Evolutionary conservation across 1,284 basidiomycete genomes (phyloP).

Genomic region (Serendipita sp.): DNA sequence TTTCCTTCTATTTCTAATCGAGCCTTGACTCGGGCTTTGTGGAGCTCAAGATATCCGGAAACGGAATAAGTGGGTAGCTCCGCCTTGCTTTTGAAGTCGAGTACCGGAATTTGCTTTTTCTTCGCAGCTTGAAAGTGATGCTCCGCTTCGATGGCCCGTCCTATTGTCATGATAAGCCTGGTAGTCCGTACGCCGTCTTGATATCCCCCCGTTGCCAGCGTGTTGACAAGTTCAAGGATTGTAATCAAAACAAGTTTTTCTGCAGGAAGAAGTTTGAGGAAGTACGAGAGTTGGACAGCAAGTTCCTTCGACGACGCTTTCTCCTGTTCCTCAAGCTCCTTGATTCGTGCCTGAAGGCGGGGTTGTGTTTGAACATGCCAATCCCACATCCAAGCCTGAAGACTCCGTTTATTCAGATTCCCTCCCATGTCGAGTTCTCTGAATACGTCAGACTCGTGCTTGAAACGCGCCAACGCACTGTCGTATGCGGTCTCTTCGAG

Average conservation of each 20-base stretch:
- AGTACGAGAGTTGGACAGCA: constrained; percentile 33
- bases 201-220: constrained; percentile 66
- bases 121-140: constrained; percentile 75
- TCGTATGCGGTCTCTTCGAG: constrained; percentile 78
- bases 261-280: constrained; percentile 61
- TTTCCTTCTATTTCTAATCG: constrained; percentile 49
- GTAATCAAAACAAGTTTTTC: constrained; percentile 79
- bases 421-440: constrained; percentile 41
- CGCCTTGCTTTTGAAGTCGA: constrained; percentile 20
- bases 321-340: constrained; percentile 32
- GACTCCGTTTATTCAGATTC: constrained; percentile 36
- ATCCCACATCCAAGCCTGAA: constrained; percentile 76
- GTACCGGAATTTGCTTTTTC: constrained; percentile 41
- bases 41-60: constrained; percentile 40
- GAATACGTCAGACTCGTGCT: constrained; percentile 49
- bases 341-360: constrained; percentile 43
- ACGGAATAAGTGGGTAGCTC: constrained; percentile 34
- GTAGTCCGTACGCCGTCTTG: constrained; percentile 84
- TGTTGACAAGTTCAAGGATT: constrained; percentile 80
- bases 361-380: constrained; percentile 61
- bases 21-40: constrained; percentile 45
- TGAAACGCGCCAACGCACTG: constrained; percentile 60
- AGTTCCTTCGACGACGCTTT: constrained; percentile 8
- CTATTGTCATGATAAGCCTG: constrained; percentile 69
- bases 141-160: constrained; percentile 77